phyloP scores from a whole-genome alignment of 169 alveolate species.

The Cryptosporidium andersoni region DNA sequence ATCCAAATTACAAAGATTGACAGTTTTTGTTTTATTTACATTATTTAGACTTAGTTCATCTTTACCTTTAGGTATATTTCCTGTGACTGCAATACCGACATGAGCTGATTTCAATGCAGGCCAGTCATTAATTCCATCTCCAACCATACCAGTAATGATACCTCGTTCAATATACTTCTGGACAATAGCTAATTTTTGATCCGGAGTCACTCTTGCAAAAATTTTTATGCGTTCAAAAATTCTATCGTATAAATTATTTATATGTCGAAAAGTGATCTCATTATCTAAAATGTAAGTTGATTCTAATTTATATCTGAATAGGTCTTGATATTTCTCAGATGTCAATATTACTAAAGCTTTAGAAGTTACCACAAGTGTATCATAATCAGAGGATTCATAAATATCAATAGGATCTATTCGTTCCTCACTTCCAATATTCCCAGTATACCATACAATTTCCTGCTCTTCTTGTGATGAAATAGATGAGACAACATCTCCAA shows the following conservation, averaged over 20 bases:
- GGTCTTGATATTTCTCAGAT: slow-evolving; percentile 16
- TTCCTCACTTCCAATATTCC: background rate
- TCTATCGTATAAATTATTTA: slow-evolving; percentile 4
- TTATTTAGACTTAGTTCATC: background rate
- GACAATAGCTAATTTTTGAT: slow-evolving; percentile 35
- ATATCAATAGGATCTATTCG: slow-evolving; percentile 7
- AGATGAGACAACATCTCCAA: background rate
- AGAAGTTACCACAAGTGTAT: slow-evolving; percentile 39
- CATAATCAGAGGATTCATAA: slow-evolving; percentile 40
- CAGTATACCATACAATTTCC: slow-evolving; percentile 18
- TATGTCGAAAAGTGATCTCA: background rate
- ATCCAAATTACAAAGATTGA: background rate
- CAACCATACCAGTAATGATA: slow-evolving; percentile 58
- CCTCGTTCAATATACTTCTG: slow-evolving; percentile 10
- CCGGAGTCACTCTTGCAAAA: slow-evolving; percentile 47
- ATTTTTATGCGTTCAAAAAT: slow-evolving; percentile 44
- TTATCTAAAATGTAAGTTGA: background rate
- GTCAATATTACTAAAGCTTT: slow-evolving; percentile 19
- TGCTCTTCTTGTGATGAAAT: background rate
- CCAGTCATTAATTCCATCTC: slow-evolving; percentile 56
- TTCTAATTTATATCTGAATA: background rate
- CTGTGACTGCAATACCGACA: slow-evolving; percentile 42
- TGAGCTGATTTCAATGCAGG: slow-evolving; percentile 67
- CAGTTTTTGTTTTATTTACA: background rate
- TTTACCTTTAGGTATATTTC: background rate